Evolutionary conservation across 768 basidiomycete genomes (phyloP).

Genomic region (Candolleomyces eurysporus): DNA sequence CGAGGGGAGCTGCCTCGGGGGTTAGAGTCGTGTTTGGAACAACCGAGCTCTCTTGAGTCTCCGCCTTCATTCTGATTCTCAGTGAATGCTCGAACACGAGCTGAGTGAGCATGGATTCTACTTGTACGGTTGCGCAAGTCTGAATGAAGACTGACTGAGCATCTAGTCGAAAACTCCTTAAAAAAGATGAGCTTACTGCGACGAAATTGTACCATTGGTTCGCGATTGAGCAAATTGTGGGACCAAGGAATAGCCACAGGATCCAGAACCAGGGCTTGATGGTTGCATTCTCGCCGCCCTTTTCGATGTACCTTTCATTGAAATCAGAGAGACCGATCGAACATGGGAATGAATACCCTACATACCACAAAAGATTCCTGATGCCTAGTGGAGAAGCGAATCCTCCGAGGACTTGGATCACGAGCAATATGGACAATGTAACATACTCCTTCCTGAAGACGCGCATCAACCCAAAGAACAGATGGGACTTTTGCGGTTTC

Average conservation of each 20-base stretch:
- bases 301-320: slow-evolving; percentile 51
- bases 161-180: too few relatives aligned
- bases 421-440: slow-evolving; percentile 25
- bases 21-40: too few relatives aligned
- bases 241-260: slow-evolving; percentile 45
- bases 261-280: slow-evolving; percentile 73
- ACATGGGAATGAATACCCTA: background rate
- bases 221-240: slow-evolving; percentile 38
- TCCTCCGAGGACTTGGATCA: slow-evolving; percentile 23
- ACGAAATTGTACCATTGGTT: slow-evolving; percentile 57
- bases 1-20: too few relatives aligned
- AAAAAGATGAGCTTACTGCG: slow-evolving; percentile 28
- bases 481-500: slow-evolving; percentile 35
- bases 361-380: slow-evolving; percentile 36
- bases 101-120: slow-evolving; percentile 45
- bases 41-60: slow-evolving; percentile 10
- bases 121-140: slow-evolving; percentile 46
- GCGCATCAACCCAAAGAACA: slow-evolving; percentile 43
- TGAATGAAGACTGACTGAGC: slow-evolving; percentile 28
- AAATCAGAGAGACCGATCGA: background rate
- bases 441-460: slow-evolving; percentile 34
- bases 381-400: slow-evolving; percentile 39
- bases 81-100: slow-evolving; percentile 47
- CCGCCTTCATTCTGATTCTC: slow-evolving; percentile 58
- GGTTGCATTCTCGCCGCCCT: slow-evolving; percentile 39